Conservation (phyloP, 108 stramenopile species). For the Pseudonitzschia pungens region DNA sequence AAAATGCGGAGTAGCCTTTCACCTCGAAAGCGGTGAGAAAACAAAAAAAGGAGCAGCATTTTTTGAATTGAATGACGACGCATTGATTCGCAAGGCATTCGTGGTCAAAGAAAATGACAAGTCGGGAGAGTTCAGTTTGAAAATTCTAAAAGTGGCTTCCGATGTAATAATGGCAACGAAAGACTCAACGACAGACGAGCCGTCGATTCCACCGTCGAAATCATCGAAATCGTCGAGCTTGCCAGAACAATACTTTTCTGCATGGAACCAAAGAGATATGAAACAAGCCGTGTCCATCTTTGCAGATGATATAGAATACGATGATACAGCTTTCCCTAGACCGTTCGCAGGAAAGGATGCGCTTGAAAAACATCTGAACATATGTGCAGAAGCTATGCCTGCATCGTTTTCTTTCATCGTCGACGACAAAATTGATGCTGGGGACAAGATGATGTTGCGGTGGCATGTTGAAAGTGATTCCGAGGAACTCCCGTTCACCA, state of each 20-base stretch:
- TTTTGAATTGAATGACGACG: slow-evolving; percentile 24
- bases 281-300: slow-evolving; percentile 52
- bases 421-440: slow-evolving; percentile 49
- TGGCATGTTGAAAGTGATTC: slow-evolving; percentile 85
- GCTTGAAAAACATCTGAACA: slow-evolving; percentile 48
- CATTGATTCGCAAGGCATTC: slow-evolving; percentile 25
- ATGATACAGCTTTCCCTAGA: slow-evolving; percentile 50
- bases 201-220: background rate
- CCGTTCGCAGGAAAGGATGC: slow-evolving; percentile 54
- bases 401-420: slow-evolving; percentile 61
- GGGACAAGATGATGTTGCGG: slow-evolving; percentile 30
- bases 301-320: slow-evolving; percentile 62
- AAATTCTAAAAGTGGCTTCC: slow-evolving; percentile 27
- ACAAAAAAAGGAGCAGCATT: slow-evolving; percentile 24
- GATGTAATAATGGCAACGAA: slow-evolving; percentile 12
- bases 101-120: slow-evolving; percentile 24
- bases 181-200: background rate
- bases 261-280: slow-evolving; percentile 84
- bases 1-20: slow-evolving; percentile 30
- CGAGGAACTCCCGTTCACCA: slow-evolving; percentile 61
- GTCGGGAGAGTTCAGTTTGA: slow-evolving; percentile 32
- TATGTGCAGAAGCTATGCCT: slow-evolving; percentile 59
- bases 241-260: slow-evolving; percentile 59
- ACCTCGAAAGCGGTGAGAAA: slow-evolving; percentile 6
- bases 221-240: slow-evolving; percentile 9